phyloP scores from a whole-genome alignment of 2,329 filamentous ascomycete genomes.

The Alternaria ventricosa region DNA sequence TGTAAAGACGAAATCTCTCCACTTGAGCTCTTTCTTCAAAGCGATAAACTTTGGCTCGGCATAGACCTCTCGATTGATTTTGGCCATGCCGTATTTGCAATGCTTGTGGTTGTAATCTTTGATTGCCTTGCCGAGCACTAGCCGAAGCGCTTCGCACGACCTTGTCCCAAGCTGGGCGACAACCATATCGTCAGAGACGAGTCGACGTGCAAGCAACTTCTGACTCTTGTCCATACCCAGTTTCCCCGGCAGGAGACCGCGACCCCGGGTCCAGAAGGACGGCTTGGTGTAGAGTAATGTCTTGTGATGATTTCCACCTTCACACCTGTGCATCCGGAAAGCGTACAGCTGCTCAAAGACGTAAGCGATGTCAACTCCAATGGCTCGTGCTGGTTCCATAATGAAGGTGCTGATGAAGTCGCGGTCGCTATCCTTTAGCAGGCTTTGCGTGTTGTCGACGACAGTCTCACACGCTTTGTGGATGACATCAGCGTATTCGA shows the following conservation, averaged over 20 bases:
- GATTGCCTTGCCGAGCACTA: slow-evolving; percentile 1
- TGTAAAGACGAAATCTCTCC: background rate
- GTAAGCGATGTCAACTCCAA: slow-evolving; percentile 3
- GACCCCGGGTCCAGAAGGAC: background rate
- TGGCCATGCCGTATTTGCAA: slow-evolving; percentile 3
- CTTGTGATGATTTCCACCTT: background rate
- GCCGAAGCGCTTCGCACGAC: background rate
- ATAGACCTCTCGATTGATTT: background rate
- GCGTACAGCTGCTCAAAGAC: slow-evolving; percentile 3
- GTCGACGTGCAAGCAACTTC: slow-evolving; percentile 2
- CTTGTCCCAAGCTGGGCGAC: background rate
- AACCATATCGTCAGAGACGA: slow-evolving; percentile 6
- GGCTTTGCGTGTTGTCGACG: background rate
- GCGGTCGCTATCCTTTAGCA: slow-evolving; percentile 3
- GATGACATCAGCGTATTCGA: background rate
- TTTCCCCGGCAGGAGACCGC: background rate
- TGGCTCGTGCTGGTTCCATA: background rate
- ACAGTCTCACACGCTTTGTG: slow-evolving; percentile 1
- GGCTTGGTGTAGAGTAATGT: background rate
- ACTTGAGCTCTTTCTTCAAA: background rate
- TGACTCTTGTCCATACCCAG: background rate
- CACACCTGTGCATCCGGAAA: slow-evolving; percentile 1
- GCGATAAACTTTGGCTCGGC: background rate
- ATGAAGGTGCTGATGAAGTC: background rate
- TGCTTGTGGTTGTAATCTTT: background rate